phyloP scores from a whole-genome alignment of 139 green algal genomes.

The Chlamydomonas eustigma region DNA sequence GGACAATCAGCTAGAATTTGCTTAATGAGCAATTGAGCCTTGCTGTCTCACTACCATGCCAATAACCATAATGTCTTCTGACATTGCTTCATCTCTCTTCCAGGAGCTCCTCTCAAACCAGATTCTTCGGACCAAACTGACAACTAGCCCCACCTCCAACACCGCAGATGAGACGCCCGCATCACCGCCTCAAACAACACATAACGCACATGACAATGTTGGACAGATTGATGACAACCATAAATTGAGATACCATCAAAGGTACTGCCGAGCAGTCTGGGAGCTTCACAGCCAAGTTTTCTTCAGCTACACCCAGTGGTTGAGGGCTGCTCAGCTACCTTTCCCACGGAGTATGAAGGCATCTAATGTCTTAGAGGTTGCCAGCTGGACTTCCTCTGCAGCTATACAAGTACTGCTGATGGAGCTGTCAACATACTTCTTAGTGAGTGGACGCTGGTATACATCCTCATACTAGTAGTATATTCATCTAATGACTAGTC shows the following conservation, averaged over 20 bases:
- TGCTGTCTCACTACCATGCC: no score
- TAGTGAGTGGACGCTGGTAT: constrained; percentile 34
- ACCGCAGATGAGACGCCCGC: not conserved
- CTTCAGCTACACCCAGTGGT: not conserved
- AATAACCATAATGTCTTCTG: not conserved
- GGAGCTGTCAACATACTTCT: constrained; percentile 72
- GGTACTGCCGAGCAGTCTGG: not conserved
- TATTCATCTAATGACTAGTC: not conserved
- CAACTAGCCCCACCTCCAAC: not conserved
- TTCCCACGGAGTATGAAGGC: not conserved
- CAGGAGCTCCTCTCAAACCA: constrained; percentile 9
- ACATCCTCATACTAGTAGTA: not conserved
- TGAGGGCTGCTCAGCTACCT: not conserved
- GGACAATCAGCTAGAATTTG: not conserved
- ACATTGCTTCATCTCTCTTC: not conserved
- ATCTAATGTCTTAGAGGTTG: not conserved
- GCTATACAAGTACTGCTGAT: constrained; percentile 29
- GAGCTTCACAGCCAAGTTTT: not conserved
- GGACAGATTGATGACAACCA: not conserved
- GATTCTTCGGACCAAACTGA: not conserved
- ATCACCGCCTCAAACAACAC: no score
- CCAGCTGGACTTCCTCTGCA: not conserved
- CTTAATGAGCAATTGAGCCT: not conserved
- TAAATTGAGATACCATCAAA: not conserved
- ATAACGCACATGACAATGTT: no score